Evolutionary conservation across 169 alveolate genomes (phyloP).

Genomic region (Cryptosporidium meleagridis): DNA sequence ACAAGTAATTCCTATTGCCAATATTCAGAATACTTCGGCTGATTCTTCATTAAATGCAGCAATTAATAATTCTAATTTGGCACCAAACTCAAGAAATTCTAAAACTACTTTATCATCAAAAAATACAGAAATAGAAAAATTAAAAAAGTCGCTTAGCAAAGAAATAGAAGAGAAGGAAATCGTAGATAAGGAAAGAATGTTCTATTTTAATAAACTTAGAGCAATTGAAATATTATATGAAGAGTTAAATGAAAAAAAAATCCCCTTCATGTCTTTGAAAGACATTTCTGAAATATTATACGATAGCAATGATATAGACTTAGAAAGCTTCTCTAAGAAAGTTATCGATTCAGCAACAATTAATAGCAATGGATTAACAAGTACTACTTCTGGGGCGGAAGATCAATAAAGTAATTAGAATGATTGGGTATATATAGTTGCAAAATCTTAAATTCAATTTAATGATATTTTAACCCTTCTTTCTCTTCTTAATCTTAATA

Average conservation of each 20-base stretch:
- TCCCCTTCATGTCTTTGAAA: conserved; percentile 75
- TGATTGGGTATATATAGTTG: neutral
- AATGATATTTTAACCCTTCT: neutral
- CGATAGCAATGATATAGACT: conserved; percentile 64
- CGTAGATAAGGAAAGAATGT: conserved; percentile 90
- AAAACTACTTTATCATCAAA: conserved; percentile 75
- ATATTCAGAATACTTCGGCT: conserved; percentile 76
- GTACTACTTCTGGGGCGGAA: conserved; percentile 60
- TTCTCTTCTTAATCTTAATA: conserved; percentile 47
- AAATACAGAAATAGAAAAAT: conserved; percentile 75
- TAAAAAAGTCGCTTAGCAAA: conserved; percentile 82
- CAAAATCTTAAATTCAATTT: neutral
- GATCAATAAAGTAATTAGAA: conserved; percentile 5
- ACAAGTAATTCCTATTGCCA: conserved; percentile 43
- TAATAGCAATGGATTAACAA: conserved; percentile 57
- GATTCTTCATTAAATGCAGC: conserved; percentile 75
- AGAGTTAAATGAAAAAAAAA: conserved; percentile 78
- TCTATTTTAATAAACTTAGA: conserved; percentile 91
- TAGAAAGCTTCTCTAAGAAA: conserved; percentile 47
- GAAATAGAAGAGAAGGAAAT: conserved; percentile 86
- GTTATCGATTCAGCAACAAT: neutral
- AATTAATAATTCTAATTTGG: conserved; percentile 74
- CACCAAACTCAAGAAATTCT: conserved; percentile 74
- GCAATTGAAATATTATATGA: conserved; percentile 90
- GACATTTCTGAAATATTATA: conserved; percentile 76